A percentile compares a stretch with the other conserved stretches of the same genome.
Conservation (phyloP, 2,329 filamentous ascomycete species). For the Lasiodiplodia hormozganensis region DNA sequence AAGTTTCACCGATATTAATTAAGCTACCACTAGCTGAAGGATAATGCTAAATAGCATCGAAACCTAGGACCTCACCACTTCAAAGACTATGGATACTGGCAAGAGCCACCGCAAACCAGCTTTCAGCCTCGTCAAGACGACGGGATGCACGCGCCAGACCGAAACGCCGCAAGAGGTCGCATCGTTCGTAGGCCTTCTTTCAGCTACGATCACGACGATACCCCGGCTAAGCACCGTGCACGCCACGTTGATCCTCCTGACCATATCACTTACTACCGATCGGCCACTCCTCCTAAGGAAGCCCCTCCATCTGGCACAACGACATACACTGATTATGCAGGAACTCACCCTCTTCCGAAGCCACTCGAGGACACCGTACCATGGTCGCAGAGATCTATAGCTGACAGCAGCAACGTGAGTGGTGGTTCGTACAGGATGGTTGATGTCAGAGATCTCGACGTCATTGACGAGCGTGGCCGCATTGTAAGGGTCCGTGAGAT, state of each 20-base stretch:
- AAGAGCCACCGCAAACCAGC: conserved; percentile 1
- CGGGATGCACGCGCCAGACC: neutral
- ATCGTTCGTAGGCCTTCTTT: conserved; percentile 11
- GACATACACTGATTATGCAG: conserved; percentile 5
- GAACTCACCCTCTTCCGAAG: neutral
- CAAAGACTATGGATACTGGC: conserved; percentile 26
- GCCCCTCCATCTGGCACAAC: neutral
- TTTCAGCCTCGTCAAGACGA: neutral
- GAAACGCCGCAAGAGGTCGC: conserved; percentile 3
- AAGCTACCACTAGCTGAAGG: neutral
- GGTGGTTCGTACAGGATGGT: conserved; percentile 19
- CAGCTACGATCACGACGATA: neutral
- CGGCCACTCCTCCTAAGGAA: conserved; percentile 9
- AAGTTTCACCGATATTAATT: neutral
- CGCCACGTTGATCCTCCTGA: conserved; percentile 11
- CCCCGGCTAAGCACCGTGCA: neutral
- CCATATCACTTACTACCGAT: conserved; percentile 16
- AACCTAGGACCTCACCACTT: conserved; percentile 7
- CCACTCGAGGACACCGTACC: neutral
- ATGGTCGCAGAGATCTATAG: conserved; percentile 19
- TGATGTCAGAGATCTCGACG: conserved; percentile 18
- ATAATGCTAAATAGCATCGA: conserved; percentile 4
- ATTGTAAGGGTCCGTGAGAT: conserved; percentile 14
- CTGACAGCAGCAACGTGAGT: conserved; percentile 3
- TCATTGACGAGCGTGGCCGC: conserved; percentile 6